Conservation (phyloP, 345 rosid species). For the Eucalyptus guilfoylei region DNA sequence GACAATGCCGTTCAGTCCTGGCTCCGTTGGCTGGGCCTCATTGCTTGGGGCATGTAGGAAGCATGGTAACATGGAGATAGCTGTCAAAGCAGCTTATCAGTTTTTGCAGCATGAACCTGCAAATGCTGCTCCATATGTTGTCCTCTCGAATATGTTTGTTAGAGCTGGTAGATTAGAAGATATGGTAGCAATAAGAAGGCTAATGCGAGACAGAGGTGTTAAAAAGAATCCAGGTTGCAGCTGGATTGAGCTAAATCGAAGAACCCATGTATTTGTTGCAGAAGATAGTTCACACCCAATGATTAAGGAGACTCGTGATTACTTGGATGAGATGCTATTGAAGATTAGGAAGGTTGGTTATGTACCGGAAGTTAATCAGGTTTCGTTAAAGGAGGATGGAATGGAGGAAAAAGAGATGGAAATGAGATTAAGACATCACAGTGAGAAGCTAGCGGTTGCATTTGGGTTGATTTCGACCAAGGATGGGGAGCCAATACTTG, state of each 20-base stretch:
- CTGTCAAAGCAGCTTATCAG: slow-evolving; percentile 57
- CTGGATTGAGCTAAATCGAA: slow-evolving; percentile 72
- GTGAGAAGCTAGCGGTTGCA: slow-evolving; percentile 91
- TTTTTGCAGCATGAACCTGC: slow-evolving; percentile 53
- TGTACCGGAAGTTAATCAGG: slow-evolving; percentile 65
- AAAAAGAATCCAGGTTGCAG: slow-evolving; percentile 89
- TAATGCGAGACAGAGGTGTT: slow-evolving; percentile 66
- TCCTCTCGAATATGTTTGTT: slow-evolving; percentile 73
- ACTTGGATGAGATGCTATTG: slow-evolving; percentile 48
- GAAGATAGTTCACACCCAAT: slow-evolving; percentile 80
- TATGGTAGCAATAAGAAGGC: slow-evolving; percentile 45
- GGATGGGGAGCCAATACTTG: slow-evolving; percentile 53
- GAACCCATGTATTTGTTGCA: slow-evolving; percentile 63
- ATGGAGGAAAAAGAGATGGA: slow-evolving; percentile 44
- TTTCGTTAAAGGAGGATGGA: slow-evolving; percentile 45
- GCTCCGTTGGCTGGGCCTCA: slow-evolving; percentile 64
- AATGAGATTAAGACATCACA: slow-evolving; percentile 52
- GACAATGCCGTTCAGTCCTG: slow-evolving; percentile 61
- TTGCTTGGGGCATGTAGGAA: slow-evolving; percentile 75
- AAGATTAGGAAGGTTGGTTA: slow-evolving; percentile 68
- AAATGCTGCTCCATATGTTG: slow-evolving; percentile 73
- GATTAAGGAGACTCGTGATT: slow-evolving; percentile 45
- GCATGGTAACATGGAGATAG: slow-evolving; percentile 57
- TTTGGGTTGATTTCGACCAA: slow-evolving; percentile 65
- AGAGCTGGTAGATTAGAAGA: slow-evolving; percentile 67